phyloP scores from a whole-genome alignment of 1,284 basidiomycete species.

The Ceratobasidium sp. region DNA sequence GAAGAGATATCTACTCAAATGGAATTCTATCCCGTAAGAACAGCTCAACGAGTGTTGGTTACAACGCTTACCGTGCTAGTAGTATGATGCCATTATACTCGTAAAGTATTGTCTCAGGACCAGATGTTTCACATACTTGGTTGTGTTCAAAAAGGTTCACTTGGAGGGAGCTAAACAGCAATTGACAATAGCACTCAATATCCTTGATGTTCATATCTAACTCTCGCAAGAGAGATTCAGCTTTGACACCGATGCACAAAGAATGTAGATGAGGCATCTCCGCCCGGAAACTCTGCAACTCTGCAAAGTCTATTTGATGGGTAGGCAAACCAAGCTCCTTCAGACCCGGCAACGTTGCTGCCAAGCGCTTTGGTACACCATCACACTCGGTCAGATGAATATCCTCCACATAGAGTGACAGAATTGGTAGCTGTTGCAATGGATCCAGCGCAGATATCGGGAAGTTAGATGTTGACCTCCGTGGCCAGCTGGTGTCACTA shows the following conservation, averaged over 20 bases:
- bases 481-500: background rate
- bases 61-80: background rate
- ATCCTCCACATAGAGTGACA: background rate
- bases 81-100: background rate
- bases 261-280: background rate
- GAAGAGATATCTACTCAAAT: no score
- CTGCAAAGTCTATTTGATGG: background rate
- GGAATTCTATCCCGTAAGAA: no score
- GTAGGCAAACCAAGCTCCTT: background rate
- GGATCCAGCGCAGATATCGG: background rate
- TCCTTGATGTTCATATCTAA: background rate
- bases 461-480: background rate
- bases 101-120: background rate
- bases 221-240: background rate
- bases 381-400: background rate
- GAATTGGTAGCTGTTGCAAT: background rate
- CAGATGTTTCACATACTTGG: background rate
- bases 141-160: background rate
- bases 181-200: background rate
- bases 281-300: background rate
- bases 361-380: background rate
- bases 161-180: background rate
- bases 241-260: background rate
- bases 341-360: background rate
- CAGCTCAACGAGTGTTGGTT: no score